phyloP scores from a whole-genome alignment of 129 eudicot genomes.

The Pulicaria dysenterica region DNA sequence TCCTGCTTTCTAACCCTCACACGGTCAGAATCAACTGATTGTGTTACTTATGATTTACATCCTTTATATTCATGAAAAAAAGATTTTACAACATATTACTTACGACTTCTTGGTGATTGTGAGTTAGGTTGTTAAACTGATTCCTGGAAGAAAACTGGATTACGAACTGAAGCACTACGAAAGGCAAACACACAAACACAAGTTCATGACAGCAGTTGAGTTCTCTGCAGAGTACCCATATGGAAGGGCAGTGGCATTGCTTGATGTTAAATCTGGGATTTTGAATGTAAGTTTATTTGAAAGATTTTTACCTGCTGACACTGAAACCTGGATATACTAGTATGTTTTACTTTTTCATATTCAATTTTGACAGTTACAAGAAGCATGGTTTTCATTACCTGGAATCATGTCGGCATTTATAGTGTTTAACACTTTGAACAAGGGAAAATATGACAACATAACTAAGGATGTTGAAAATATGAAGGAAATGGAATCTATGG shows the following conservation, averaged over 20 bases:
- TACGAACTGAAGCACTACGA: slow-evolving; percentile 36
- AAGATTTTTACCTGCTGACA: slow-evolving; percentile 10
- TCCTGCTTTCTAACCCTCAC: slow-evolving; percentile 39
- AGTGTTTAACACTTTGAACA: slow-evolving; percentile 23
- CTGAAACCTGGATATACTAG: not conserved
- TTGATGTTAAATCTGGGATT: slow-evolving; percentile 30
- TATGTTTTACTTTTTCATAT: not conserved
- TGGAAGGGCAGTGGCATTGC: slow-evolving; percentile 47
- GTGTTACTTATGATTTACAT: not conserved
- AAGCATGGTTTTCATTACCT: slow-evolving; percentile 42
- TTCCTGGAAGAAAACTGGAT: slow-evolving; percentile 43
- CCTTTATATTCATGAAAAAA: not conserved
- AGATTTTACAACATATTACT: not conserved
- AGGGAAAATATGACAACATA: not conserved
- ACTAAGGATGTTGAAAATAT: not conserved
- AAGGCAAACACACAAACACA: slow-evolving; percentile 19
- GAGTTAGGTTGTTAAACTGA: slow-evolving; percentile 35
- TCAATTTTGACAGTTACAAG: slow-evolving; percentile 31
- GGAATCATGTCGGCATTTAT: slow-evolving; percentile 40
- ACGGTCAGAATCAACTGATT: slow-evolving; percentile 25
- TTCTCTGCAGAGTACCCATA: slow-evolving; percentile 42
- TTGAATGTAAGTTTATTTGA: slow-evolving; percentile 20
- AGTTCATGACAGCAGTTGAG: slow-evolving; percentile 47
- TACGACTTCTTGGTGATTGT: slow-evolving; percentile 13
- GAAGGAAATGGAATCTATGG: slow-evolving; percentile 4